Base-by-base conservation (phyloP, 305 asterid genomes). In the Fraxinus greggii region DNA sequence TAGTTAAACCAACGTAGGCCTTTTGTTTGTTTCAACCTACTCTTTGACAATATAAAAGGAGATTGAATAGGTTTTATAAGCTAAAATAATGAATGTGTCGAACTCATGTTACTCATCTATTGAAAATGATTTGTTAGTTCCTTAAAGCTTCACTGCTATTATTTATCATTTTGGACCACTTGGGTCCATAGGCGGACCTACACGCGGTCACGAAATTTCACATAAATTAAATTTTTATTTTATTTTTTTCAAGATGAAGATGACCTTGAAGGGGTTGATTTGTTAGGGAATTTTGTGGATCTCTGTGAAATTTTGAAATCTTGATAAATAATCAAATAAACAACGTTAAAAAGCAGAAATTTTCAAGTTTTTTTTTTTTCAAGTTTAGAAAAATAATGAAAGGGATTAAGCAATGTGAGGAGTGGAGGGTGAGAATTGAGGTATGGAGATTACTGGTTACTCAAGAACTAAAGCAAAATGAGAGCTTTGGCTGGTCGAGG, bases 241-340 rank as follows among this genome's bases (percentile, higher is more conserved):
- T 32, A 3, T 33, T 32, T 32, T 31, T 31, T 31, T 2, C 94
- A 98, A 17, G 95, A 91, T 0, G 15, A 2, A 40, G 48, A 40
- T 40, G 97, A 78, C 28, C 80, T 56, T 19, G 19, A 54, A 31
- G 80, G 80, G 33, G 74, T 33, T 61, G 81, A 21, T 23, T 78
- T 74, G 36, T 78, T 61, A 2, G 61, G 75, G 81, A 59, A 75
- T 78, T 78, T 78, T 24, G 75, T n/a, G 12, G 81, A 61, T 78
- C 61, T 78, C 36, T 90, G 91, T 9, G 89, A 87, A 74, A 89
- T 91, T 82, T 45, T 79, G 78, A 61, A 77, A 40, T 75, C 31
- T 36, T 23, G 63, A 2, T n/a, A 7, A 28, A 29, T 5, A 19
- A 48, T 35, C 32, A 78, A 40, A 40, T 33, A 59, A 21, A 59